Percentiles rank a stretch among this genome's conserved stretches.
Conservation (phyloP, 768 basidiomycete species). For the Amanita subjunquillea region DNA sequence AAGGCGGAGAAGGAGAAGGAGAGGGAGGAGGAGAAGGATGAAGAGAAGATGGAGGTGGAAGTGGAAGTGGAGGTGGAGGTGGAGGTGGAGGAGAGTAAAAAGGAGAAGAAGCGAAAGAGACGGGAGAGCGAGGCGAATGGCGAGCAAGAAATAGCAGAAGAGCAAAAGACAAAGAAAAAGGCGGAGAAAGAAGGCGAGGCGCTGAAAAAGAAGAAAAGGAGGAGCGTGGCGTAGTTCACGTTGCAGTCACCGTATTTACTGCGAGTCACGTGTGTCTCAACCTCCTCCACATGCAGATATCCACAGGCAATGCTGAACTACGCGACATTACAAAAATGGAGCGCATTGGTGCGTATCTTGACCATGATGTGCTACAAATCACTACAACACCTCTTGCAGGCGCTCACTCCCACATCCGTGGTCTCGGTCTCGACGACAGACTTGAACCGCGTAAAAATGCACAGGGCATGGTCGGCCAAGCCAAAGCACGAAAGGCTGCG, state of each 20-base stretch:
- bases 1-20: conserved; percentile 37
- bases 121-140: conserved; percentile 44
- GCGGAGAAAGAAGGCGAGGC: conserved; percentile 20
- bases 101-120: conserved; percentile 70
- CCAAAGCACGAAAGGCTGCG: conserved; percentile 91
- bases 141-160: conserved; percentile 67
- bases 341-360: conserved; percentile 52
- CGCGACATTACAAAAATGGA: conserved; percentile 90
- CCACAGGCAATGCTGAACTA: conserved; percentile 68
- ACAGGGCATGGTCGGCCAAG: conserved; percentile 97
- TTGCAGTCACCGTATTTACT: too few relatives aligned
- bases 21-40: conserved; percentile 23
- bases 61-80: conserved; percentile 18
- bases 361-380: not conserved
- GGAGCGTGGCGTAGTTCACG: too few relatives aligned
- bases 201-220: conserved; percentile 43
- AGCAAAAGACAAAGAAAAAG: conserved; percentile 49
- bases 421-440: conserved; percentile 85
- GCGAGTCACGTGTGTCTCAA: not conserved
- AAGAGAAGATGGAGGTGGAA: conserved; percentile 45
- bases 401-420: conserved; percentile 91
- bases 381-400: conserved; percentile 30
- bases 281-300: conserved; percentile 41
- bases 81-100: conserved; percentile 13
- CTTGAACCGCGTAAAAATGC: conserved; percentile 83